Percentiles rank a stretch among this genome's conserved stretches.
These are phyloP conservation scores for Chamaecyparis obtusa DNA, from an alignment of 75 land plant genomes.

Conservation along the genomic window DNA sequence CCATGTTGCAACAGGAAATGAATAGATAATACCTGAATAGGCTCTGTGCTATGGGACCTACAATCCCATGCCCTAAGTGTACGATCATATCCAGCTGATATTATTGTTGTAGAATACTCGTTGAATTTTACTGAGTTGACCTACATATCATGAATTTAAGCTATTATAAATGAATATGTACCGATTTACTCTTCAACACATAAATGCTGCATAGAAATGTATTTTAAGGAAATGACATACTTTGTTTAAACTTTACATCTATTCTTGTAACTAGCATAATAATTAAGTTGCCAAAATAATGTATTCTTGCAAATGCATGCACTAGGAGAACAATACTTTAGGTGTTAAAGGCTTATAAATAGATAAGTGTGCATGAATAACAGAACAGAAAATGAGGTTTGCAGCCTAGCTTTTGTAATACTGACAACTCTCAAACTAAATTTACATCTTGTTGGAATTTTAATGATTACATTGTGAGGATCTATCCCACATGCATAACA, in stretches of 20 bases:
- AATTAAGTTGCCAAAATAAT: not conserved
- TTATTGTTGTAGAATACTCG: conserved; percentile 71
- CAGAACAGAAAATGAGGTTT: not conserved
- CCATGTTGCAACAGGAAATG: not conserved
- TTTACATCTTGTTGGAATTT: not conserved
- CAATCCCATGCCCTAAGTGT: conserved; percentile 95
- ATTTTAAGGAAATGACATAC: not conserved
- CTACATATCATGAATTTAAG: conserved; percentile 27
- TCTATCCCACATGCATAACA: too few relatives aligned
- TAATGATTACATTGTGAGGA: too few relatives aligned
- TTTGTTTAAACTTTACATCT: not conserved
- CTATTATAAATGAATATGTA: not conserved
- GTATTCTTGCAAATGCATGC: not conserved
- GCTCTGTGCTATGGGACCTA: conserved; percentile 94
- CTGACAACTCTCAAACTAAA: not conserved
- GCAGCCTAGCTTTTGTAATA: not conserved
- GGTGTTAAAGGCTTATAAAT: not conserved
- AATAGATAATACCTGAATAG: conserved; percentile 69
- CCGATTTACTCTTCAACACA: not conserved
- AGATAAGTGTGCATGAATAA: not conserved
- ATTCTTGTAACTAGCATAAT: not conserved
- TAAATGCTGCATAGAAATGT: not conserved
- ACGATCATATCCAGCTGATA: conserved; percentile 96
- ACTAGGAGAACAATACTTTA: not conserved
- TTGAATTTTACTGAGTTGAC: conserved; percentile 96